These are phyloP conservation scores for Scedosporium aurantiacum DNA, from an alignment of 2,329 filamentous ascomycete species.

Conservation along the genomic window DNA sequence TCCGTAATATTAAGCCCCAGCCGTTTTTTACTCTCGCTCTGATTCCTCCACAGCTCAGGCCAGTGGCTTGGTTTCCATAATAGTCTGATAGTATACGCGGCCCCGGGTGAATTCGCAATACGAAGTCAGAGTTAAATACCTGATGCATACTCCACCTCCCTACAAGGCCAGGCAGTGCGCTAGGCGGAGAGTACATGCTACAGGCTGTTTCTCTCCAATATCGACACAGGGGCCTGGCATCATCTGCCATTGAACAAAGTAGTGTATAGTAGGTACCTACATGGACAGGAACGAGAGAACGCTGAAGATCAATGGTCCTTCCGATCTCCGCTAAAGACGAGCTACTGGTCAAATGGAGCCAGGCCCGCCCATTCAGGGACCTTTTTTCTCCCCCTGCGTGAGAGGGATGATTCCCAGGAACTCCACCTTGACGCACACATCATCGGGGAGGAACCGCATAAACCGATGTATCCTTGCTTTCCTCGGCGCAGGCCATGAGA, in stretches of 20 bases:
- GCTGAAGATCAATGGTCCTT: not conserved
- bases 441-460: not conserved
- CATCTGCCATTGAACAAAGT: not conserved
- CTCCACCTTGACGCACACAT: not conserved
- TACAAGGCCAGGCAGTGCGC: not conserved
- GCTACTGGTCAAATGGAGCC: not conserved
- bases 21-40: not conserved
- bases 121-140: not conserved
- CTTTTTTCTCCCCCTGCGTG: not conserved
- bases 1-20: not conserved
- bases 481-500: not conserved
- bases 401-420: not conserved
- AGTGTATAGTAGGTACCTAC: not conserved
- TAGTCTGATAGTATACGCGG: not conserved
- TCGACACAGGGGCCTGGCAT: not conserved
- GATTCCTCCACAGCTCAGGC: not conserved
- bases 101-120: not conserved
- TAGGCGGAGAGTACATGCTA: not conserved
- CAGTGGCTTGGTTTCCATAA: not conserved
- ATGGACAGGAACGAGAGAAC: not conserved
- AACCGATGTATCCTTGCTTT: not conserved
- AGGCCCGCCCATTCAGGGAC: not conserved
- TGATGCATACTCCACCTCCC: not conserved
- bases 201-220: not conserved
- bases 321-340: not conserved